Evolutionary conservation across 2,329 filamentous ascomycete species (phyloP).

Genomic region (Trichoderma koningiopsis): DNA sequence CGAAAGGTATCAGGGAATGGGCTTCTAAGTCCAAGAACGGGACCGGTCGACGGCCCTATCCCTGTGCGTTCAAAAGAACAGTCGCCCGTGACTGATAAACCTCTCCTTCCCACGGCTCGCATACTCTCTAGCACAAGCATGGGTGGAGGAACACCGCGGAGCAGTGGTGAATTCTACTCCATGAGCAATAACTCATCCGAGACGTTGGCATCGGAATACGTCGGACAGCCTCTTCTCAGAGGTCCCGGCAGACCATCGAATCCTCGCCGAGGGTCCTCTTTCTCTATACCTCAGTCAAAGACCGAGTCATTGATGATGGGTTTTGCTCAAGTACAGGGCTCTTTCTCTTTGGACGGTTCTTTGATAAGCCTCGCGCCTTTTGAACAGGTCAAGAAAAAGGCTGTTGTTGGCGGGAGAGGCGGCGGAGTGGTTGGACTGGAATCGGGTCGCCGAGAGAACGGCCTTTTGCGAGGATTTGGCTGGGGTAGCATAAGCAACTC

Average conservation of each 20-base stretch:
- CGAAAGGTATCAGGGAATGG: constrained; percentile 41
- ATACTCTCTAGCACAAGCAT: constrained; percentile 79
- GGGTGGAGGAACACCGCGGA: constrained; percentile 75
- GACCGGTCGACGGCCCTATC: constrained; percentile 41
- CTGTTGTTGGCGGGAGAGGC: constrained; percentile 82
- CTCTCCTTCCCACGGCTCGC: constrained; percentile 60
- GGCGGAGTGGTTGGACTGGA: constrained; percentile 85
- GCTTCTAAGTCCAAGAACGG: constrained; percentile 44
- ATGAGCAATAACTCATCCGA: constrained; percentile 94
- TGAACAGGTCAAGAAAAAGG: constrained; percentile 94
- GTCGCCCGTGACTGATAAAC: constrained; percentile 58
- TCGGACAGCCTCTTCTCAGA: constrained; percentile 51
- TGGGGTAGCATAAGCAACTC: constrained; percentile 89
- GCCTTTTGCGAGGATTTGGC: constrained; percentile 80
- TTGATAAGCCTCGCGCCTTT: constrained; percentile 87
- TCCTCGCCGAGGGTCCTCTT: constrained; percentile 50
- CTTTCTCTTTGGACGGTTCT: constrained; percentile 88
- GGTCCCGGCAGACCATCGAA: constrained; percentile 46
- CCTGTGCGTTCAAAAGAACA: constrained; percentile 47
- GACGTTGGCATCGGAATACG: constrained; percentile 87
- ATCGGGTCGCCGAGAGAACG: constrained; percentile 70
- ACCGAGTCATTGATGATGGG: constrained; percentile 93
- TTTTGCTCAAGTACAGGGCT: constrained; percentile 90
- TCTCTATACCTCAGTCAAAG: constrained; percentile 48
- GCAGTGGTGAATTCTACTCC: constrained; percentile 93